phyloP scores from a whole-genome alignment of 257 asterid species.

The Solanum commersonii region DNA sequence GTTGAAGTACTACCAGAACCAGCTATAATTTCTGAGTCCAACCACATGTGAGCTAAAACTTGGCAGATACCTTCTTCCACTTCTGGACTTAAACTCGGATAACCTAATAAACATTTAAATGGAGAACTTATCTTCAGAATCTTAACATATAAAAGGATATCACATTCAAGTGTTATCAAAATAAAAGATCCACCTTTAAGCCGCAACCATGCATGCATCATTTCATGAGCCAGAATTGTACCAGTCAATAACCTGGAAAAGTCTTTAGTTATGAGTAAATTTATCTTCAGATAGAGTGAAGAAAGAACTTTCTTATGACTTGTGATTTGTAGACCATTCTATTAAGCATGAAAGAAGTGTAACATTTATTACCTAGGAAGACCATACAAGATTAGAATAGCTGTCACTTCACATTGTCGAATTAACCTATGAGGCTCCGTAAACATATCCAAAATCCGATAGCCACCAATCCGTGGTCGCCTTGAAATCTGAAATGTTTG shows the following conservation, averaged over 20 bases:
- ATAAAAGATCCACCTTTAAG: conserved; percentile 51
- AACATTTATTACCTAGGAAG: conserved; percentile 69
- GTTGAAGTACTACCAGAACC: conserved; percentile 46
- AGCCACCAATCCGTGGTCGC: conserved; percentile 83
- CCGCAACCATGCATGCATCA: conserved; percentile 99
- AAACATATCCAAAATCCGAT: conserved; percentile 79
- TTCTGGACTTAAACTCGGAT: conserved; percentile 53
- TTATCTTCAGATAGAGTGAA: background rate
- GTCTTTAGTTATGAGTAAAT: background rate
- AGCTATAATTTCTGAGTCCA: conserved; percentile 70
- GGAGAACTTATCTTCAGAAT: background rate
- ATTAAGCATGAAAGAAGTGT: background rate
- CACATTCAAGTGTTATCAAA: background rate
- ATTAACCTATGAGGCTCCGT: conserved; percentile 79
- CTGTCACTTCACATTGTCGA: conserved; percentile 89
- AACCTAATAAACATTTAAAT: conserved; percentile 30
- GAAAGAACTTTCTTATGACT: background rate
- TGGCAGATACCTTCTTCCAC: conserved; percentile 98
- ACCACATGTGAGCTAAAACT: conserved; percentile 97
- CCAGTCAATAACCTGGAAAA: conserved; percentile 71
- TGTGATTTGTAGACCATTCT: background rate
- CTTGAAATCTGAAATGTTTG: conserved; percentile 49
- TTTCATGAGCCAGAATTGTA: conserved; percentile 93
- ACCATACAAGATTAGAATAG: conserved; percentile 86
- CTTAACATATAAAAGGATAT: background rate